Evolutionary conservation across 176 grass and related monocot species (phyloP).

Genomic region (Rhynchospora tenuis): DNA sequence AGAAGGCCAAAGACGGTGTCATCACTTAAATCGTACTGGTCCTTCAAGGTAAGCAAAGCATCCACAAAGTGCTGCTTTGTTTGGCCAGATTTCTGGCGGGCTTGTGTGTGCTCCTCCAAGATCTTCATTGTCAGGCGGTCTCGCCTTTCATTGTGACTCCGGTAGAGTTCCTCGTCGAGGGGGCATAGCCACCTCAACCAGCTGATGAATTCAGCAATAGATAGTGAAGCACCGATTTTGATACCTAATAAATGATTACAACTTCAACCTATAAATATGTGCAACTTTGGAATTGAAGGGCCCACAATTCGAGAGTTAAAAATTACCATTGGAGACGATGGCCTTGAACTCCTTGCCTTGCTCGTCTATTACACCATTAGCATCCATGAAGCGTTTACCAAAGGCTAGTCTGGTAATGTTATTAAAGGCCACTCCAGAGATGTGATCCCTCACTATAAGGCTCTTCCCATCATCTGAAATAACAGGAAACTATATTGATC

Average conservation of each 20-base stretch:
- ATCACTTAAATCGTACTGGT: constrained; percentile 61
- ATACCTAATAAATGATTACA: constrained; percentile 16
- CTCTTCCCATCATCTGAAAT: constrained; percentile 40
- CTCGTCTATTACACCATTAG: constrained; percentile 46
- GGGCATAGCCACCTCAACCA: constrained; percentile 54
- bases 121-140: constrained; percentile 54
- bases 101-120: constrained; percentile 55
- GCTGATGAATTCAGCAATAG: constrained; percentile 41
- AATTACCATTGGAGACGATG: constrained; percentile 48
- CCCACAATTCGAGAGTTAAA: not conserved
- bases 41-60: constrained; percentile 52
- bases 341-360: constrained; percentile 70
- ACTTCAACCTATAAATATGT: not conserved
- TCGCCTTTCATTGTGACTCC: constrained; percentile 31
- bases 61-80: constrained; percentile 66
- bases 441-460: constrained; percentile 33
- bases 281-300: not conserved
- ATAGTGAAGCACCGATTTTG: constrained; percentile 67
- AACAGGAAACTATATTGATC: not conserved
- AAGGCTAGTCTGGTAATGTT: constrained; percentile 76
- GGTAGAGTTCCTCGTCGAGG: constrained; percentile 36
- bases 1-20: constrained; percentile 64
- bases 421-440: constrained; percentile 55
- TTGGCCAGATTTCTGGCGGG: constrained; percentile 33
- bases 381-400: constrained; percentile 71